Base-by-base conservation (phyloP, 108 stramenopile genomes). In the Nitzschia palea region DNA sequence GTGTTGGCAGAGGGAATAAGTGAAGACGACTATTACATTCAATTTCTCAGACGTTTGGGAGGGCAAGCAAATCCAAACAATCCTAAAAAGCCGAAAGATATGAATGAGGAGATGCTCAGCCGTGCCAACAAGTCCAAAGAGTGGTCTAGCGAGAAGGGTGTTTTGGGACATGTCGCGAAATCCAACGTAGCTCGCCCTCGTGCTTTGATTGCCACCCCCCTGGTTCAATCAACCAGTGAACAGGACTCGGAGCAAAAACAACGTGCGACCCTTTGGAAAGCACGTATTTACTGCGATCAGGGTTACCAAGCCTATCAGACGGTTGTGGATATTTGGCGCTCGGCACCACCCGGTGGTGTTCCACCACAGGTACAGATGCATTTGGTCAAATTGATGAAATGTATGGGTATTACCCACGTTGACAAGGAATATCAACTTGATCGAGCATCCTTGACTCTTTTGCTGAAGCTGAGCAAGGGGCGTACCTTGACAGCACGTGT, bases 261-360 rank as follows among this genome's bases (percentile, higher is more conserved):
- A 35, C 70, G 84, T 29, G 82, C 85, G 4, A 72, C 72, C 32
- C 59, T 90, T 25, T 94, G 93, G 89, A 90, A 89, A 61, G 84
- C 89, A 37, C 84, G 93, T n/a, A 75, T 91, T 23, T 73, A 83
- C 44, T 86, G 85, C 59, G 93, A 94, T 55, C 86, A 86, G 65
- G 89, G 83, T 0, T 84, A 90, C 53, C 85, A 87, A 65, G 84
- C 93, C n/a, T 87, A 76, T 61, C 76, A 81, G 35, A 78, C 71
- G 0, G 73, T 94, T 32, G 77, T 84, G 33, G 86, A 94, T 27
- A 74, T 85, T 20, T 86, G 89, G 74, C 74, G 65, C 25, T 44
- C 78, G 18, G 74, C 82, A 6, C 67, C 80, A 15, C 70, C 81
- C 18, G 60, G 71, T 35, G 73, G 70, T 3, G 67, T 88, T 37